Evolutionary conservation across 75 land plant genomes (phyloP), one percentile per base, ranked within the genome.

Genomic region (Chamaecyparis obtusa): DNA sequence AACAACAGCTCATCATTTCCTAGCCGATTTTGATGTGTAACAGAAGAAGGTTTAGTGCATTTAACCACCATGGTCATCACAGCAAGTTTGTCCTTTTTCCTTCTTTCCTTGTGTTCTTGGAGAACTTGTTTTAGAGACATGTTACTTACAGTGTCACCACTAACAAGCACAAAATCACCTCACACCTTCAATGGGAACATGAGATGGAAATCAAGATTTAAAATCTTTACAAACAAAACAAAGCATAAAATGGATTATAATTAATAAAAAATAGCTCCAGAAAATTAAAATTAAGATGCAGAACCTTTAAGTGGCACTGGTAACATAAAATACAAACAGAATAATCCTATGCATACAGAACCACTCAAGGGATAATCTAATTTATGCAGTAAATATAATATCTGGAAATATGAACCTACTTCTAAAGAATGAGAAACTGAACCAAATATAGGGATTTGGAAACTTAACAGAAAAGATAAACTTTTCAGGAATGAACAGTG

Each of bases 141-240:
- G 87, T 97, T 97, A 92, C 98, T 96, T 35, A 97, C 94, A 44
- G 99, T 97, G 74, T 97, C 99, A 67, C 99, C 99, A 88, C 93
- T 94, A 37, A 97, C 91, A 3, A 97, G 95, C 44, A 97, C 90
- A 91, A 97, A 97, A 88, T 97, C 99, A 57, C 98, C 99, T 84
- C 90, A 91, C 80, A 97, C 93, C 99, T 97, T 85, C 85, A 86
- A 78, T 36, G 27, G n/a, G 1, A 57, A 87, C 88, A 87, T 74
- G 30, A 36, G 54, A 83, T 37, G 39, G 37, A 39, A 86, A 86
- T 80, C 44, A 87, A 24, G 69, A 36, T 57, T 2, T 85, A 43
- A 11, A 24, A 78, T 14, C 84, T 85, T 85, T 85, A 24, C 0
- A 37, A 77, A 72, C 36, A 11, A 85, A 85, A 11, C 83, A 81